Evolutionary conservation across 2,329 filamentous ascomycete genomes (phyloP), one percentile per base, ranked within the genome.

Genomic region (Botrytis elliptica): DNA sequence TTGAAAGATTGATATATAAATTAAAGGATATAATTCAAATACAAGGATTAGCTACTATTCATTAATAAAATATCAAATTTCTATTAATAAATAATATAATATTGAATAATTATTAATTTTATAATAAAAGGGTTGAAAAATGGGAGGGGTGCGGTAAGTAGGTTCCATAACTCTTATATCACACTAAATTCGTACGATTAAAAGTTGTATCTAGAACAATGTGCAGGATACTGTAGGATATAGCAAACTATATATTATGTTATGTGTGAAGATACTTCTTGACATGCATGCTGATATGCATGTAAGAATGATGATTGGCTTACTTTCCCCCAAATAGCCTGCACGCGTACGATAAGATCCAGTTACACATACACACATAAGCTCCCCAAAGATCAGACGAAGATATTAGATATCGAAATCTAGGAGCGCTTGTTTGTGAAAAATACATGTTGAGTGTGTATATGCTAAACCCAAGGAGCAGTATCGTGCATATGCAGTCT

Each of bases 401-500:
- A 16, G 22, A 16, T 12, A 9, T 22, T 42, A 14, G n/a, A 57
- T n/a, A 0, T 20, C 33, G 20, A 68, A 33, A 57, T 20, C 66
- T 40, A 22, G 49, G 36, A 42, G 29, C 36, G 36, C 36, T 44
- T 57, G 40, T 22, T 57, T 46, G 42, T 49, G 12, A 66, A 44
- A 57, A 42, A 4, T 33, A 20, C 36, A 42, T 29, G 42, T 68
- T 22, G 33, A 57, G 0, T 69, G 38, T 44, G 18, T 57, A 57
- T 29, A 55, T 65, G 44, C 57, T 29, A 64, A 52, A 40, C 8
- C 12, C 29, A 65, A 71, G 25, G 8, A 55, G 44, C 59, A 65
- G 44, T 22, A 71, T 55, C 59, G n/a, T 71, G 57, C 69, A 65
- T 65, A 69, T 57, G 66, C 66, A 55, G 16, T 40, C 46, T 68